A percentile compares a stretch with the other conserved stretches of the same genome.
Evolutionary conservation across 306 rosid species (phyloP).

Genomic region (Castanea mollissima): DNA sequence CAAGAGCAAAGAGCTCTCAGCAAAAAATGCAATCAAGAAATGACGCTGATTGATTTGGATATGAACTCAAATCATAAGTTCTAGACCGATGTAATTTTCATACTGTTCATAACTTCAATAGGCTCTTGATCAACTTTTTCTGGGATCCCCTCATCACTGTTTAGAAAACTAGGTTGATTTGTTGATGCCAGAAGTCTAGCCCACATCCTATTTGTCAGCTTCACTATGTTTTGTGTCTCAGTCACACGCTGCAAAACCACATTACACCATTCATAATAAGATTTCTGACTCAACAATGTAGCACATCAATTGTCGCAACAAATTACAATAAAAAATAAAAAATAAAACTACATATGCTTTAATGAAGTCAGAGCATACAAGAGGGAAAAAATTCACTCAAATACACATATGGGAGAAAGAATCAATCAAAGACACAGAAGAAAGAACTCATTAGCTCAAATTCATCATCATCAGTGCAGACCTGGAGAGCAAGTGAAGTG

Average conservation of each 20-base stretch:
- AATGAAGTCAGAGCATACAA: not conserved
- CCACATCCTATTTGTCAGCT: constrained; percentile 83
- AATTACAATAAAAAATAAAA: not conserved
- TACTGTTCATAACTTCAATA: constrained; percentile 24
- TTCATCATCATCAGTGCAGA: not conserved
- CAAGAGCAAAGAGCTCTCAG: not conserved
- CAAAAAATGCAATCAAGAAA: not conserved
- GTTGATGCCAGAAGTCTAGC: constrained; percentile 95
- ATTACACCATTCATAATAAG: not conserved
- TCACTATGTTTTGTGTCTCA: constrained; percentile 60
- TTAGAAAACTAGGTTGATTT: constrained; percentile 82
- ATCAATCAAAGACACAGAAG: not conserved
- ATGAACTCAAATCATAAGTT: constrained; percentile 13
- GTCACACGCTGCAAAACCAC: constrained; percentile 75
- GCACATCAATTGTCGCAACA: not conserved
- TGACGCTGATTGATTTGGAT: not conserved
- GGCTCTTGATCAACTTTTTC: constrained; percentile 29
- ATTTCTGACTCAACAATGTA: not conserved
- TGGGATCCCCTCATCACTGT: constrained; percentile 20
- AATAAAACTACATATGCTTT: not conserved
- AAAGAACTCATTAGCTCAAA: not conserved
- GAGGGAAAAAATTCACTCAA: not conserved
- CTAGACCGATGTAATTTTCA: constrained; percentile 23
- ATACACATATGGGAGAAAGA: not conserved
- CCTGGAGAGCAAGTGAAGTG: not conserved